phyloP scores from a whole-genome alignment of 2,329 filamentous ascomycete species.

The Cercospora sp. region DNA sequence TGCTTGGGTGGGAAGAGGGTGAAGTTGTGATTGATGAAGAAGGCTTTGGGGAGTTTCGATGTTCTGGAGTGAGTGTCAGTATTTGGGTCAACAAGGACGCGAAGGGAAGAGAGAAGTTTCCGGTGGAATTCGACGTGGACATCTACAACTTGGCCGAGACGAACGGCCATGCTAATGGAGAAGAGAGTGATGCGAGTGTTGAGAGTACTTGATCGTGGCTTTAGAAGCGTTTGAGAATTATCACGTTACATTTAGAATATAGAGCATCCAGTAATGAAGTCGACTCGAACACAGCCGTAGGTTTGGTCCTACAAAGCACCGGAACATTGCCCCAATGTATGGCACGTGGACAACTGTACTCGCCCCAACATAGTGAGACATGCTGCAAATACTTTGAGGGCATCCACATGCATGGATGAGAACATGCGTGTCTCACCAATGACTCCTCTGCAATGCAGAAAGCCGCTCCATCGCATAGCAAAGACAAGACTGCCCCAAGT shows the following conservation, averaged over 20 bases:
- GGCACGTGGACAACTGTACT: not conserved
- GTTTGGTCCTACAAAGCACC: not conserved
- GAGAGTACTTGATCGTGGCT: not conserved
- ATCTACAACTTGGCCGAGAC: constrained; percentile 18
- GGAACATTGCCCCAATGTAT: not conserved
- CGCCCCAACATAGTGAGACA: not conserved
- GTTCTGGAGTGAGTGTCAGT: constrained; percentile 55
- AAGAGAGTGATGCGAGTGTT: not conserved
- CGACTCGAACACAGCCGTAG: not conserved
- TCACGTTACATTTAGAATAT: not conserved
- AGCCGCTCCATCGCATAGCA: not conserved
- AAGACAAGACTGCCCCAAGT: not conserved
- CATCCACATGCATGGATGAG: not conserved
- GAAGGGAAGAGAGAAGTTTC: constrained; percentile 53
- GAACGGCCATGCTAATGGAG: not conserved
- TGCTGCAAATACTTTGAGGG: not conserved
- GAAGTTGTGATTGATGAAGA: constrained; percentile 59
- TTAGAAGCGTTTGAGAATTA: not conserved
- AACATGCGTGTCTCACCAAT: not conserved
- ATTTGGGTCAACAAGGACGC: constrained; percentile 63
- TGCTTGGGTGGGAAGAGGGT: constrained; percentile 57
- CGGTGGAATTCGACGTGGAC: constrained; percentile 32
- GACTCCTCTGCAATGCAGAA: not conserved
- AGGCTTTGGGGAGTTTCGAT: constrained; percentile 61
- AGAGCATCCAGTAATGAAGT: not conserved